Conservation (phyloP, 139 green algal genomes). For the Chlamydomonas urium region DNA sequence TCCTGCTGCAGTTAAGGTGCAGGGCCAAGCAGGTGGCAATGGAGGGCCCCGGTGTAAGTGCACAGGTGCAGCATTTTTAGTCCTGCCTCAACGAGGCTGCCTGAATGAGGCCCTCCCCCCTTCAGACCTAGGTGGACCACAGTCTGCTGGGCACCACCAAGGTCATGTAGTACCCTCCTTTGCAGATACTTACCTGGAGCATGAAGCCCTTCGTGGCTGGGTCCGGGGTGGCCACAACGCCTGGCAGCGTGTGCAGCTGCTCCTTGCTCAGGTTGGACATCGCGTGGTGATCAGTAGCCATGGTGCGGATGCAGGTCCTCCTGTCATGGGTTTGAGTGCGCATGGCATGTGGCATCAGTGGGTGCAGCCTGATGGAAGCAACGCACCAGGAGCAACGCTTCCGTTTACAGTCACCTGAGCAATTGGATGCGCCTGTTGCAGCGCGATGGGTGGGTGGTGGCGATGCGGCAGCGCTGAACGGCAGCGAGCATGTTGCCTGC, state of each 20-base stretch:
- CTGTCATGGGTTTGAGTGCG: no score
- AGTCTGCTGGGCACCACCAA: not conserved
- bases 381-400: not conserved
- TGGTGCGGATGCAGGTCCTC: not conserved
- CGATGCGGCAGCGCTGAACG: not conserved
- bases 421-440: not conserved
- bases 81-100: no score
- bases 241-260: conserved; percentile 3
- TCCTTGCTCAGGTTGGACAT: conserved; percentile 1
- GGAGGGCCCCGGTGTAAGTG: not conserved
- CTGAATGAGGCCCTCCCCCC: no score
- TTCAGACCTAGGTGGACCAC: not conserved
- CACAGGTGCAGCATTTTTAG: no score
- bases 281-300: not conserved
- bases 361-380: not conserved
- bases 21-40: no score
- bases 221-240: conserved; percentile 16
- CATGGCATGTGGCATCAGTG: no score
- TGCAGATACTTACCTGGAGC: conserved; percentile 42
- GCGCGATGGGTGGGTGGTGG: not conserved
- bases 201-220: conserved; percentile 59
- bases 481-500: not conserved
- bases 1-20: no score
- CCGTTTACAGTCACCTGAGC: not conserved
- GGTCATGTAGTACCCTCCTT: not conserved